These are phyloP conservation scores for Leptographium wingfieldii DNA, from an alignment of 2,329 filamentous ascomycete species.

Conservation along the genomic window DNA sequence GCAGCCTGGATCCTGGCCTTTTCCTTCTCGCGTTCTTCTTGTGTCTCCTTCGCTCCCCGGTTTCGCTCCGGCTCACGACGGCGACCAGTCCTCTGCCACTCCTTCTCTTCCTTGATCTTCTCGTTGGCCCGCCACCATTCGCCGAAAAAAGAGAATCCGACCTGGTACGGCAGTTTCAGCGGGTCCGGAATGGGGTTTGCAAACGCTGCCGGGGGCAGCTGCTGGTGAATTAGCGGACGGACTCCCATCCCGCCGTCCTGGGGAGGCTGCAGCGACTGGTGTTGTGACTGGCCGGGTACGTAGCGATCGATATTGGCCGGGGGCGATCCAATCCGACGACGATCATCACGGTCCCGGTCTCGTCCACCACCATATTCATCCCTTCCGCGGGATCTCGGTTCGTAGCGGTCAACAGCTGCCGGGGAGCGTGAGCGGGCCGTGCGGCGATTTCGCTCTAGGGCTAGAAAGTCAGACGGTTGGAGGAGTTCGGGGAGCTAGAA, in stretches of 20 bases:
- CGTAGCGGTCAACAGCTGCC: conserved; percentile 59
- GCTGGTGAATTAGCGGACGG: conserved; percentile 45
- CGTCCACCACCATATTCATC: conserved; percentile 49
- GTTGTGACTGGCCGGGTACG: conserved; percentile 57
- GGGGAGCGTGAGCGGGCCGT: conserved; percentile 59
- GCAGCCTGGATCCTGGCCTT: conserved; percentile 63
- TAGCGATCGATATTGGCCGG: conserved; percentile 73
- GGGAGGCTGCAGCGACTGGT: conserved; percentile 28
- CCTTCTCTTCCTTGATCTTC: conserved; percentile 70
- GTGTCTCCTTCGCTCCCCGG: conserved; percentile 50
- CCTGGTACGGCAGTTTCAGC: conserved; percentile 61
- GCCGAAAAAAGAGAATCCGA: conserved; percentile 74
- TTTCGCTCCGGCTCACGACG: conserved; percentile 51
- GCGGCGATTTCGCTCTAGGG: conserved; percentile 43
- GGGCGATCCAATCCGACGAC: conserved; percentile 47
- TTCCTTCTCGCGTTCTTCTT: conserved; percentile 68
- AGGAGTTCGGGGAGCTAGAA: background rate
- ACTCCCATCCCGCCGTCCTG: conserved; percentile 54
- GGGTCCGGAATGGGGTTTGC: conserved; percentile 62
- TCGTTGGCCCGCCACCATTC: conserved; percentile 81
- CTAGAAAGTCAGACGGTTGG: conserved; percentile 20
- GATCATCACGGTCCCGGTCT: conserved; percentile 40
- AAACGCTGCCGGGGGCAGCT: conserved; percentile 18
- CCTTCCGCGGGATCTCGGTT: conserved; percentile 51
- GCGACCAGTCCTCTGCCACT: conserved; percentile 56